phyloP scores from a whole-genome alignment of 2,329 filamentous ascomycete species.

The Neopestalotiopsis sp. region DNA sequence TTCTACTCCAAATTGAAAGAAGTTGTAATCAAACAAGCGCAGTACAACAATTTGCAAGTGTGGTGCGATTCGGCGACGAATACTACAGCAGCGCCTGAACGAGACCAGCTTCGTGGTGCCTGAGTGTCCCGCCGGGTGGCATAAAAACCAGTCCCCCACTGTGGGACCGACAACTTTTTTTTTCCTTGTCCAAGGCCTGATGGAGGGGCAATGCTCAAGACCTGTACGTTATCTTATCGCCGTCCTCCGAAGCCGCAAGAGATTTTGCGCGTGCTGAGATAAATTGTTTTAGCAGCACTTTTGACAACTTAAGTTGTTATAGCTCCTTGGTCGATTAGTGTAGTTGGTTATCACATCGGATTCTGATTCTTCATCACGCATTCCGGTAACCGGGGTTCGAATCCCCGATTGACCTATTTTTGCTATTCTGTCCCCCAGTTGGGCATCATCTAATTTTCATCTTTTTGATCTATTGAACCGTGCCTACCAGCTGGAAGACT shows the following conservation, averaged over 20 bases:
- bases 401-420: slow-evolving; percentile 17
- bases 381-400: slow-evolving; percentile 20
- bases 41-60: not conserved
- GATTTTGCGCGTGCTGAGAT: not conserved
- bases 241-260: not conserved
- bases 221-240: slow-evolving; percentile 9
- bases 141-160: slow-evolving; percentile 11
- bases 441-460: not conserved
- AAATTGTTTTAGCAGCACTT: not conserved
- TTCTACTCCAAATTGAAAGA: not conserved
- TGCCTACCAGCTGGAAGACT: no score
- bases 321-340: slow-evolving; percentile 14
- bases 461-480: not conserved
- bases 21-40: not conserved
- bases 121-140: not conserved
- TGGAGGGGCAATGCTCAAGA: slow-evolving; percentile 3
- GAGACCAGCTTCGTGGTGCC: not conserved
- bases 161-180: slow-evolving; percentile 14
- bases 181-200: not conserved
- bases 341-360: slow-evolving; percentile 21
- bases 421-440: not conserved
- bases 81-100: not conserved
- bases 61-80: not conserved
- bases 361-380: slow-evolving; percentile 11
- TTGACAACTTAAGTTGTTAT: not conserved